Conservation (phyloP, 2,329 filamentous ascomycete genomes). For the Trichocomaceae sp. region DNA sequence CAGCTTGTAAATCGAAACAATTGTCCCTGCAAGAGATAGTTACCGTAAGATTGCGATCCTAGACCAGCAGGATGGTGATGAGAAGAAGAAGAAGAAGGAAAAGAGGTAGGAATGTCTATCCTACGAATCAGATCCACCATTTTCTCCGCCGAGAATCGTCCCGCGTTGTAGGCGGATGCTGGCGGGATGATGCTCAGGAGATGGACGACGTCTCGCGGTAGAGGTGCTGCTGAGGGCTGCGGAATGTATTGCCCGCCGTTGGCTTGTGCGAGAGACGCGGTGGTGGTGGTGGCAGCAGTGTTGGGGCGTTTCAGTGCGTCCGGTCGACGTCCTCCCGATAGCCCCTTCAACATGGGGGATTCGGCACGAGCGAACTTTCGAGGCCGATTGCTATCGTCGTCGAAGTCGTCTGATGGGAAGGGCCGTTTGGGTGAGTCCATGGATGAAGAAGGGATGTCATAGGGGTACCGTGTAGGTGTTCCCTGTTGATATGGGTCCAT, state of each 20-base stretch:
- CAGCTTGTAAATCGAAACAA: no score
- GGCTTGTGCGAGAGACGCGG: constrained; percentile 12
- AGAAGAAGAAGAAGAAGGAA: constrained; percentile 24
- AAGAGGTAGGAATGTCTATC: constrained; percentile 56
- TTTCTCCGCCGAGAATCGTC: constrained; percentile 61
- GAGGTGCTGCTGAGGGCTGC: constrained; percentile 53
- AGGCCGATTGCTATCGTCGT: constrained; percentile 65
- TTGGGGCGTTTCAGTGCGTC: constrained; percentile 60
- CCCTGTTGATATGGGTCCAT: constrained; percentile 23
- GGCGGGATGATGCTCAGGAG: constrained; percentile 67
- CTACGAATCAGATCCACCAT: constrained; percentile 68
- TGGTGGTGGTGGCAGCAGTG: constrained; percentile 19
- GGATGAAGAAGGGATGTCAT: constrained; percentile 24
- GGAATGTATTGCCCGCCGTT: constrained; percentile 41
- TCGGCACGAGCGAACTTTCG: constrained; percentile 84
- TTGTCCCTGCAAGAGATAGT: no score
- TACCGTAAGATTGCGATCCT: constrained; percentile 26
- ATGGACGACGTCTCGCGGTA: constrained; percentile 62
- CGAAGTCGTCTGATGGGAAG: constrained; percentile 60
- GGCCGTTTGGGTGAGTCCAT: constrained; percentile 50
- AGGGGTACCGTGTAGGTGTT: constrained; percentile 31
- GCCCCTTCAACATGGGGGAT: constrained; percentile 77
- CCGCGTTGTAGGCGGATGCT: constrained; percentile 63
- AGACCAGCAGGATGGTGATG: constrained; percentile 25
- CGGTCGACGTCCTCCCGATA: constrained; percentile 74